Evolutionary conservation across 352 stramenopile genomes (phyloP), one percentile per base, ranked within the genome.

Genomic region (Globisporangium echinulatum): DNA sequence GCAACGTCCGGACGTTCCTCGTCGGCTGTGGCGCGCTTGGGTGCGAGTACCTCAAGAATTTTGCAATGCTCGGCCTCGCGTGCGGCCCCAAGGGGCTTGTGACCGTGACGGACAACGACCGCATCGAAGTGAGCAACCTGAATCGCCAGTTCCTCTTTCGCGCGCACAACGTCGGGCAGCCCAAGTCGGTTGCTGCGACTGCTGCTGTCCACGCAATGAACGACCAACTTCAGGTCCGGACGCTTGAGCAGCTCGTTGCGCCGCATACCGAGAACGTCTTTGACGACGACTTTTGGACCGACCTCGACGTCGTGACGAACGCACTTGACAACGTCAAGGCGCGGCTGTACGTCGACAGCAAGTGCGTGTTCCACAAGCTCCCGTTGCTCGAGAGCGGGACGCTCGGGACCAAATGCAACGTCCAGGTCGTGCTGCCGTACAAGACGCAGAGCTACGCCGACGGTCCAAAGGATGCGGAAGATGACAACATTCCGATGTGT

Each of bases 241-340:
- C 85, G 6, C 68, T 94, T 33, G 85, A 94, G 59, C 81, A 94
- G 15, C 67, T 94, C 42, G 85, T 94, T 4, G 80, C 73, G 17
- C 79, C 85, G 38, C 81, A 90, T 63, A 91, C 85, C 15, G 82
- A 94, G 67, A 88, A 90, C 25, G 68, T 87, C 14, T 94, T 94
- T 56, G 54, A 94, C 52, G 85, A 91, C 46, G 71, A 84, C 14
- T 94, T 94, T 49, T 94, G 85, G 85, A 85, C 75, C 10, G 72
- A 88, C 61, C 17, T 91, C 50, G 85, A 98, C 71, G 62, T 99
- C 2, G 96, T 99, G 7, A 90, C 99, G n/a, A 99, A 99, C 67
- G 98, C 97, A 1, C 72, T 99, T 13, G 98, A 99, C 82, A 99
- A 99, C 71, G 84, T 99, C 6, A 97, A 98, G 66, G 97, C 97